A percentile compares a stretch with the other conserved stretches of the same genome.
Evolutionary conservation across 108 stramenopile genomes (phyloP).

Genomic region (Cylindrotheca fusiformis): DNA sequence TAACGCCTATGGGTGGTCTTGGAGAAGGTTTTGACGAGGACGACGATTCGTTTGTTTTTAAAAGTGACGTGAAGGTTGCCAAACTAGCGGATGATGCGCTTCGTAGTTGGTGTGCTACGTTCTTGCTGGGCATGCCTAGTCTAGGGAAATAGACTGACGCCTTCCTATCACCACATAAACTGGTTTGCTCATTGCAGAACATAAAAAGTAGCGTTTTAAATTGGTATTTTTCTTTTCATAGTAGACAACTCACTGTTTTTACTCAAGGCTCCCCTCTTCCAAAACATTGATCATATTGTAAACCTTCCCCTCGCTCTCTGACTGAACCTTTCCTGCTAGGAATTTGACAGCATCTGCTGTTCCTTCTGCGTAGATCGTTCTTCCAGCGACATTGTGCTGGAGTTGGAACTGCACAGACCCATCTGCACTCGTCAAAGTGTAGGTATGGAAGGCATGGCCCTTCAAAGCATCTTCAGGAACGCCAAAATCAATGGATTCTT

Average conservation of each 20-base stretch:
- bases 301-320: constrained; percentile 66
- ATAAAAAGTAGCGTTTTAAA: too few relatives aligned
- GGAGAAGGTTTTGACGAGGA: constrained; percentile 78
- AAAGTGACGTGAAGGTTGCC: constrained; percentile 67
- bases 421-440: constrained; percentile 90
- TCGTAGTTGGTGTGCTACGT: constrained; percentile 75
- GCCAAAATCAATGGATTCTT: constrained; percentile 86
- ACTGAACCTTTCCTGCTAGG: constrained; percentile 72
- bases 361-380: constrained; percentile 97
- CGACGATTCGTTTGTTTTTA: constrained; percentile 71
- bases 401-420: constrained; percentile 93
- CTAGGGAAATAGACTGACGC: background rate
- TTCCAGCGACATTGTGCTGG: constrained; percentile 96
- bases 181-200: too few relatives aligned
- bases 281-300: constrained; percentile 91
- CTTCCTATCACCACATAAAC: too few relatives aligned
- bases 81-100: constrained; percentile 72
- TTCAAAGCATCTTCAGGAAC: constrained; percentile 88
- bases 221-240: too few relatives aligned
- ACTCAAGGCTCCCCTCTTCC: constrained; percentile 82
- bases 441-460: constrained; percentile 98
- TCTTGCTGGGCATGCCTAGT: constrained; percentile 58
- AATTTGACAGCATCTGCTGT: constrained; percentile 97
- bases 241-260: constrained; percentile 11
- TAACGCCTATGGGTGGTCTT: constrained; percentile 39